Evolutionary conservation across 2,329 filamentous ascomycete species (phyloP).

Genomic region (Trichoderma lentiforme): DNA sequence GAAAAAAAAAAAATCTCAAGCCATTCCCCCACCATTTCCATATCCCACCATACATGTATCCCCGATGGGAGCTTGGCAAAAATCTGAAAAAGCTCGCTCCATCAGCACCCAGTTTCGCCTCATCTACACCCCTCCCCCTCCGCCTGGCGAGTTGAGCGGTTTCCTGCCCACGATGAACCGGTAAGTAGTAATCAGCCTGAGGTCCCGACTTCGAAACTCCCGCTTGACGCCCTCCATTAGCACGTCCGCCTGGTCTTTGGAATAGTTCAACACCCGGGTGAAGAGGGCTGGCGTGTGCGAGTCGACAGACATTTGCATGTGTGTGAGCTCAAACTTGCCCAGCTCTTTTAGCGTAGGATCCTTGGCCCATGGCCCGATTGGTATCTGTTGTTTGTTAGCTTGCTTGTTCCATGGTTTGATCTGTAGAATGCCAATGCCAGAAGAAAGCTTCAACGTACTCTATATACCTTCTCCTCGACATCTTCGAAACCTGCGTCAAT

Average conservation of each 20-base stretch:
- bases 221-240: constrained; percentile 42
- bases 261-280: constrained; percentile 36
- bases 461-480: constrained; percentile 30
- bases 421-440: not conserved
- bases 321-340: constrained; percentile 35
- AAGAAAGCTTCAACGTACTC: constrained; percentile 22
- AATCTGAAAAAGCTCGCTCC: not conserved
- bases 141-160: not conserved
- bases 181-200: constrained; percentile 34
- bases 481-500: constrained; percentile 38
- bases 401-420: not conserved
- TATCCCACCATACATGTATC: not conserved
- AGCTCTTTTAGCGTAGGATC: constrained; percentile 36
- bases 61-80: not conserved
- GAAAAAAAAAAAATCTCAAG: not conserved
- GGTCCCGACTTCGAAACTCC: constrained; percentile 34
- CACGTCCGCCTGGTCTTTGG: constrained; percentile 39
- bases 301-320: constrained; percentile 43
- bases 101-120: not conserved
- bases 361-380: constrained; percentile 39
- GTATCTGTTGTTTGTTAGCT: constrained; percentile 29
- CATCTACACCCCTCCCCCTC: not conserved
- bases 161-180: constrained; percentile 34
- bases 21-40: not conserved
- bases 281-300: constrained; percentile 41